These are phyloP conservation scores for Aspergillus pseudoglaucus DNA, from an alignment of 2,329 filamentous ascomycete genomes.

Conservation along the genomic window DNA sequence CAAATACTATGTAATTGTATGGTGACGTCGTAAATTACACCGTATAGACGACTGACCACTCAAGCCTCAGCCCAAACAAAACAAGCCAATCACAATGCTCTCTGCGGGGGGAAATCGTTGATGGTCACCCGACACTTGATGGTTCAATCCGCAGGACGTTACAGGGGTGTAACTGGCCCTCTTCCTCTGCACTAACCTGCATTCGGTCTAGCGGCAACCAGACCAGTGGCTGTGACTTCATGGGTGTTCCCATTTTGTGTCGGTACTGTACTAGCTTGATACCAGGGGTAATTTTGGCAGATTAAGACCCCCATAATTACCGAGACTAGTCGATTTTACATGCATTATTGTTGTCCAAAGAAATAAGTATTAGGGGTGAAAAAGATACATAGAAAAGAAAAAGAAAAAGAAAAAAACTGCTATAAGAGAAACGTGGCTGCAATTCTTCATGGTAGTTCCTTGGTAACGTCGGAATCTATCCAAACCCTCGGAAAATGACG, in stretches of 20 bases:
- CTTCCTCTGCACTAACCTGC: too few relatives aligned
- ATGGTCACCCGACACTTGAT: conserved; percentile 32
- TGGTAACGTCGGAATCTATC: background rate
- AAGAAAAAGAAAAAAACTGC: background rate
- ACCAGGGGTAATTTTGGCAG: background rate
- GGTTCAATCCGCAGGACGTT: background rate
- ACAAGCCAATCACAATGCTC: conserved; percentile 19
- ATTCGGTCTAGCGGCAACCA: background rate
- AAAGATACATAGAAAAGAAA: background rate
- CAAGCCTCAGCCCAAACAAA: background rate
- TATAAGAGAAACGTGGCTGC: background rate
- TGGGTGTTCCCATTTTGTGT: background rate
- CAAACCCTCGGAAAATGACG: background rate
- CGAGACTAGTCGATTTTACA: background rate
- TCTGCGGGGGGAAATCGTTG: conserved; percentile 29
- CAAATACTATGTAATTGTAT: too few relatives aligned
- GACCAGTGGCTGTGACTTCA: conserved; percentile 3
- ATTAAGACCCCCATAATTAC: background rate
- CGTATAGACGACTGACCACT: background rate
- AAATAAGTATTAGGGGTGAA: background rate
- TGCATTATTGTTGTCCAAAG: background rate
- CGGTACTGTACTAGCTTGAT: background rate
- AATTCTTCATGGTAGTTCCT: background rate
- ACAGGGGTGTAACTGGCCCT: background rate
- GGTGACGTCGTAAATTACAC: background rate